Evolutionary conservation across 2,329 filamentous ascomycete genomes (phyloP).

Genomic region (Pseudogymnoascus verrucosus): DNA sequence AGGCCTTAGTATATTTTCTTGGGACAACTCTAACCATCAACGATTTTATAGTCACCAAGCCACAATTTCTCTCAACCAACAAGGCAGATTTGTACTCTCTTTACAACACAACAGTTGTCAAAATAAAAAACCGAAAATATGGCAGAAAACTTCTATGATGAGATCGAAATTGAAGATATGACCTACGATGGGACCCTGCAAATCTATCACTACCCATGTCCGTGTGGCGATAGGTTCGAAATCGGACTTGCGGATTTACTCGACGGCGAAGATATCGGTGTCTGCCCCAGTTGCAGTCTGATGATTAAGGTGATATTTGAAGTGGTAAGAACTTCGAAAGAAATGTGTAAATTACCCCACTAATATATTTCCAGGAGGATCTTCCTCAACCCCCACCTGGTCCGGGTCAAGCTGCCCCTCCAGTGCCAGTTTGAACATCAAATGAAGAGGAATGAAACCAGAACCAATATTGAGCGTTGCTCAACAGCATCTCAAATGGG

Average conservation of each 20-base stretch:
- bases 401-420: slow-evolving; percentile 24
- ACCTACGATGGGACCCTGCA: slow-evolving; percentile 74
- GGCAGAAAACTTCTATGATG: slow-evolving; percentile 80
- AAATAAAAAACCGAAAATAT: slow-evolving; percentile 30
- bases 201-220: slow-evolving; percentile 93
- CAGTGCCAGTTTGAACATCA: neutral
- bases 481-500: neutral
- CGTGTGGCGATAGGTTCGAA: slow-evolving; percentile 94
- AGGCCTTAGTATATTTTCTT: neutral
- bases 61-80: neutral
- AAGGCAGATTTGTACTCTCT: neutral
- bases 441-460: neutral
- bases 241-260: slow-evolving; percentile 76
- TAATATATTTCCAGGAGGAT: slow-evolving; percentile 34
- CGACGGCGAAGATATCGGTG: slow-evolving; percentile 88
- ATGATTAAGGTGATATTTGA: slow-evolving; percentile 97
- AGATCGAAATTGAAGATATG: slow-evolving; percentile 99
- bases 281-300: slow-evolving; percentile 93
- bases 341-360: neutral
- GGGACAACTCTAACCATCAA: neutral
- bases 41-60: neutral
- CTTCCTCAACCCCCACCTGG: slow-evolving; percentile 36
- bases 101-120: neutral
- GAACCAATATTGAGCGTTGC: neutral
- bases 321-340: slow-evolving; percentile 44